Conservation (phyloP, 2,329 filamentous ascomycete genomes). For the Colletotrichum salicis region DNA sequence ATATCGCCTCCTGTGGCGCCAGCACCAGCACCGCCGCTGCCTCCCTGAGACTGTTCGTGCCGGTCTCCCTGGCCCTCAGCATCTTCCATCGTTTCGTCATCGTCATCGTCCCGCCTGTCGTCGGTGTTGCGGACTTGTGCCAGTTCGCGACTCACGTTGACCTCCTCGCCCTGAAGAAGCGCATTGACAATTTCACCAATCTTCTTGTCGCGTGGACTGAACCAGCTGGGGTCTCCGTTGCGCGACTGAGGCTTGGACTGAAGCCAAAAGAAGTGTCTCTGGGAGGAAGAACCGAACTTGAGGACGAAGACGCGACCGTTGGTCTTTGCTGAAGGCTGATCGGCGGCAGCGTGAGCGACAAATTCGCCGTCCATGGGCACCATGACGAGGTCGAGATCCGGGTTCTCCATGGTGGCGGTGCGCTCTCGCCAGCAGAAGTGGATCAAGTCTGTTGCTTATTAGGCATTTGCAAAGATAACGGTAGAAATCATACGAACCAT, state of each 20-base stretch:
- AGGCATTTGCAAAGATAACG: background rate
- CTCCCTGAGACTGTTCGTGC: conserved; percentile 66
- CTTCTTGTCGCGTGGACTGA: conserved; percentile 86
- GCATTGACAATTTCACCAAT: conserved; percentile 88
- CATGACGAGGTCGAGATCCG: conserved; percentile 92
- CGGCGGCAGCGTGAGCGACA: conserved; percentile 74
- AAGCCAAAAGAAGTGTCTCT: conserved; percentile 94
- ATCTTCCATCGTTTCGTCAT: conserved; percentile 84
- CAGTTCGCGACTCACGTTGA: conserved; percentile 81
- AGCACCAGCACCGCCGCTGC: conserved; percentile 83
- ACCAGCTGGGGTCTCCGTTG: conserved; percentile 76
- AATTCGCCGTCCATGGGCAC: conserved; percentile 91
- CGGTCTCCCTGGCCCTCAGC: conserved; percentile 72
- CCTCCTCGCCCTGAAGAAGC: conserved; percentile 87
- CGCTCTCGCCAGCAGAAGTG: conserved; percentile 98
- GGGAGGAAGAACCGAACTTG: conserved; percentile 92
- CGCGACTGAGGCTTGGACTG: conserved; percentile 86
- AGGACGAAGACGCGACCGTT: conserved; percentile 93
- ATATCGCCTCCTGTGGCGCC: conserved; percentile 92
- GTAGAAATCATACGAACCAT: conserved; percentile 68
- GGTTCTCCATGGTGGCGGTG: conserved; percentile 73
- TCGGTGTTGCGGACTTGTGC: conserved; percentile 67
- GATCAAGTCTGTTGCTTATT: conserved; percentile 72
- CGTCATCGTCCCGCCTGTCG: conserved; percentile 66
- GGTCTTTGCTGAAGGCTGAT: conserved; percentile 69